Evolutionary conservation across 345 rosid genomes (phyloP), one percentile per base, ranked within the genome.

Genomic region (Ceriops tagal): DNA sequence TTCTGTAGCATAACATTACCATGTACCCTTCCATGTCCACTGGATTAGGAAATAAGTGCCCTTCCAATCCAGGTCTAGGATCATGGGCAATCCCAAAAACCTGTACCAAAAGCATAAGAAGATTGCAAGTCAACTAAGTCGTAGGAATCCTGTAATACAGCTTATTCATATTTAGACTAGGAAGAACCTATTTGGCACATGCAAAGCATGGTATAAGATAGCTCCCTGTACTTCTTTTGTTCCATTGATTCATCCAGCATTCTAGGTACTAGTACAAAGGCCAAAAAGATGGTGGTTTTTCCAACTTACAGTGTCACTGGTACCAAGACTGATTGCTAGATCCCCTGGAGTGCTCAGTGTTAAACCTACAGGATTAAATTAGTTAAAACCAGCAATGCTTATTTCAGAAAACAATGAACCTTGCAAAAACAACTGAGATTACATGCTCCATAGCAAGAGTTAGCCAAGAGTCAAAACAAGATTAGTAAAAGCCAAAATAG

Each of bases 11-110:
- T 78, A 95, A 73, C 97, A 95, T 92, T 66, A 92, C 88, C 97
- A 92, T 92, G 81, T 92, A 95, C 73, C 96, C 87, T 66, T 90
- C 81, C n/a, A 85, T 83, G 75, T 95, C 96, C 31, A 92, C 96
- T 1, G 97, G 97, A 81, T 88, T 88, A 21, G 99, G 96, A 61
- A 92, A 82, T 58, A 95, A 87, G 60, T 95, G 96, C 32, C 97
- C 97, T 78, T 92, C 97, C 65, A 95, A 81, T 71, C 90, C 56
- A 6, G 99, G 96, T 71, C 85, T 78, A 69, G 86, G 90, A 75
- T 87, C 86, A 73, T 75, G 75, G 30, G 96, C 86, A 53, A 95
- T 90, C 65, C 99, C 97, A 59, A 95, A 87, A 22, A 95, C 93
- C 99, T 95, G 81, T 35, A 69, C 24, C 32, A 69, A 31, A 75